Base-by-base conservation (phyloP, 208 protist genomes). In the Acanthamoeba sp. region DNA sequence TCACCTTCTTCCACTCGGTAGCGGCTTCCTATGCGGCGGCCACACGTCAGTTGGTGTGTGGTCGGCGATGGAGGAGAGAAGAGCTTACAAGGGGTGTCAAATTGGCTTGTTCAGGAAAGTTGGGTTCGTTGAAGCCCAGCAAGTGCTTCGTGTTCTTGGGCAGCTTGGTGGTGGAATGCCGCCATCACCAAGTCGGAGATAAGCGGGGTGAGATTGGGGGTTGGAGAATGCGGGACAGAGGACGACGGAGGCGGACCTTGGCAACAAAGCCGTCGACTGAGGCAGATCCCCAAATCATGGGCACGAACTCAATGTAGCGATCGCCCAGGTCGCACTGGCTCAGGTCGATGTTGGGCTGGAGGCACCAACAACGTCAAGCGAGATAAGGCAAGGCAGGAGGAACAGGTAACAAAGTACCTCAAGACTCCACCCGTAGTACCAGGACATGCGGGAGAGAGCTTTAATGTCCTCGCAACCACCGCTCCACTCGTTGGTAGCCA, bases 101-200 rank as follows among this genome's bases (percentile, higher is more conserved):
- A 2, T 10, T 2, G 36, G 69, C n/a, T 22, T 80, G 69, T 5
- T 18, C 36, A 4, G 18, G 16, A 24, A 50, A 12, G 69, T 80
- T 80, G 69, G 69, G 69, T 34, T 80, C 69, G 38, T 80, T 80
- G 69, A 80, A 80, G 32, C 34, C 69, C 69, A 80, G 69, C 69
- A 80, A 34, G 38, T 80, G 69, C 18, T 24, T 80, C 22, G 69
- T 80, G 20, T 48, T n/a, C 14, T 38, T 38, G 36, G 69, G 69
- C 9, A 80, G 32, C 69, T 80, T 22, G 4, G 52, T 59, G 52
- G 45, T 50, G 12, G 45, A 50, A n/a, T n/a, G n/a, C n/a, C n/a
- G n/a, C n/a, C n/a, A n/a, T n/a, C n/a, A 62, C 55, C 22, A 62
- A 62, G 5, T n/a, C 55, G 27, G n/a, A n/a, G n/a, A 3, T 10